These are phyloP conservation scores for Cicer bijugum DNA, from an alignment of 306 rosid genomes.

Conservation along the genomic window DNA sequence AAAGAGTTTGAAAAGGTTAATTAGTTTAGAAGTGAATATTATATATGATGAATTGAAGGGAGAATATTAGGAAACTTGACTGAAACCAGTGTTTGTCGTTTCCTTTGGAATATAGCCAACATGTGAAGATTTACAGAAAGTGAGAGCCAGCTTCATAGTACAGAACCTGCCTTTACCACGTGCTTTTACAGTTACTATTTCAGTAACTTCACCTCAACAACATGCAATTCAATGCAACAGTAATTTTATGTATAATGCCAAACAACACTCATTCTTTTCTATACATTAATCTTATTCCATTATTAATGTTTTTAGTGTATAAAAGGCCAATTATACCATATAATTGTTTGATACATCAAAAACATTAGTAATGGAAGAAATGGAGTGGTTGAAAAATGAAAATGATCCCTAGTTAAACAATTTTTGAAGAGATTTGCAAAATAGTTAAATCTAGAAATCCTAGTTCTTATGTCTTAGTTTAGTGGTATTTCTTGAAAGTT, in stretches of 20 bases:
- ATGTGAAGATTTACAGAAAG: conserved; percentile 64
- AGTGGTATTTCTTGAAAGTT: too few species aligned
- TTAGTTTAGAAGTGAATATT: conserved; percentile 8
- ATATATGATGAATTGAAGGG: conserved; percentile 8
- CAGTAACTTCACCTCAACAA: conserved; percentile 5
- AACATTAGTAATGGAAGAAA: too few species aligned
- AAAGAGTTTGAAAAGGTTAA: not conserved
- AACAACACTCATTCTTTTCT: not conserved
- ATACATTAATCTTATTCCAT: too few species aligned
- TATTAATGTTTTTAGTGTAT: too few species aligned
- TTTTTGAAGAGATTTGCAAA: too few species aligned
- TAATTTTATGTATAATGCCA: conserved; percentile 18
- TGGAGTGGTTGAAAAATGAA: too few species aligned
- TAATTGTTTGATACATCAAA: too few species aligned
- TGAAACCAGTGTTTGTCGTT: conserved; percentile 54
- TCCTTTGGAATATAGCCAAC: conserved; percentile 64
- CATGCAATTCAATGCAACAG: conserved; percentile 48
- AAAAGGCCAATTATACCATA: too few species aligned
- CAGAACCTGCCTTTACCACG: conserved; percentile 47
- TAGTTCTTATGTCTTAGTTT: too few species aligned
- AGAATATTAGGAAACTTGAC: conserved; percentile 45
- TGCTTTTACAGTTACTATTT: conserved; percentile 38
- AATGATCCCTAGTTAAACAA: too few species aligned
- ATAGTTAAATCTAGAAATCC: too few species aligned
- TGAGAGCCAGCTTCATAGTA: conserved; percentile 53